Percentiles rank a stretch among this genome's conserved stretches.
phyloP scores from a whole-genome alignment of 2,329 filamentous ascomycete species.

The Helicocarpus griseus region DNA sequence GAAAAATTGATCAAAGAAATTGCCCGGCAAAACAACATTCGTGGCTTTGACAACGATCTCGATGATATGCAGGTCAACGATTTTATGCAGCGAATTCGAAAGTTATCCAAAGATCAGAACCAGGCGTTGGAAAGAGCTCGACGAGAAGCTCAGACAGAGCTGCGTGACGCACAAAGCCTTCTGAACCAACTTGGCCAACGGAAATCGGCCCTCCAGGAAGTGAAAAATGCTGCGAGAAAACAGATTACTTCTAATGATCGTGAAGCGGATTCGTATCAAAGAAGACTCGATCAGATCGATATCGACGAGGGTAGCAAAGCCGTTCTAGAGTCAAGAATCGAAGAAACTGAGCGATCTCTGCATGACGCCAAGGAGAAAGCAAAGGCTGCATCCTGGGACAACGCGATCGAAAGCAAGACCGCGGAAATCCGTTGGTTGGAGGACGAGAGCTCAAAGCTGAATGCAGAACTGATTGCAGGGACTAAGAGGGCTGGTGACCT shows the following conservation, averaged over 20 bases:
- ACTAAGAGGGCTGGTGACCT: slow-evolving; percentile 72
- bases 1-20: slow-evolving; percentile 67
- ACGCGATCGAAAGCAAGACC: slow-evolving; percentile 58
- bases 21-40: slow-evolving; percentile 66
- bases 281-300: slow-evolving; percentile 59
- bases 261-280: slow-evolving; percentile 57
- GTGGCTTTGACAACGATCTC: slow-evolving; percentile 72
- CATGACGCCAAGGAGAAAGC: slow-evolving; percentile 54
- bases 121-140: slow-evolving; percentile 65
- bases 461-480: slow-evolving; percentile 71
- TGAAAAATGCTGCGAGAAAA: slow-evolving; percentile 62
- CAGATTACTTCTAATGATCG: slow-evolving; percentile 66
- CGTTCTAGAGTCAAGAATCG: slow-evolving; percentile 62
- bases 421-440: slow-evolving; percentile 59
- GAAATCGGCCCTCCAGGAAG: slow-evolving; percentile 62
- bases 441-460: slow-evolving; percentile 59
- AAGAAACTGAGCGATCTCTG: slow-evolving; percentile 57
- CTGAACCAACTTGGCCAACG: slow-evolving; percentile 67
- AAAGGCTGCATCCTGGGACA: slow-evolving; percentile 57
- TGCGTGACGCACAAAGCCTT: slow-evolving; percentile 59
- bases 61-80: slow-evolving; percentile 62
- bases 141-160: slow-evolving; percentile 62
- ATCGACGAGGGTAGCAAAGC: slow-evolving; percentile 80
- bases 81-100: slow-evolving; percentile 70
- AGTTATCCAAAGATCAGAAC: slow-evolving; percentile 67